phyloP scores from a whole-genome alignment of 1,284 basidiomycete genomes.

The Phaffia rhodozyma region DNA sequence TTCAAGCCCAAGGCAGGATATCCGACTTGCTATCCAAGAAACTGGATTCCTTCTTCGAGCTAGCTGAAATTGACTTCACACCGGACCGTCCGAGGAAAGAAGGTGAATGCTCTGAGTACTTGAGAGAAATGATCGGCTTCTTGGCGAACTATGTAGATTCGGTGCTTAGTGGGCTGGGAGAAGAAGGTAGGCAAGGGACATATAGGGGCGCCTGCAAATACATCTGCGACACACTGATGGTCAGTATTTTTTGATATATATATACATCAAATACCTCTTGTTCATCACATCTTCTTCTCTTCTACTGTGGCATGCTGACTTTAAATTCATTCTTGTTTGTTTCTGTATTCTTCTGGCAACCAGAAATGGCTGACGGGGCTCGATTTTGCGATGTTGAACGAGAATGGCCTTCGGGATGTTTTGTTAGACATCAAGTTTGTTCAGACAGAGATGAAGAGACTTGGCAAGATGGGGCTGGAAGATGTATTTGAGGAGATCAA shows the following conservation, averaged over 20 bases:
- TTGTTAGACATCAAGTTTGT: constrained; percentile 72
- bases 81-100: constrained; percentile 38
- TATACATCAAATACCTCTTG: neutral
- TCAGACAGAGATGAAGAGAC: constrained; percentile 62
- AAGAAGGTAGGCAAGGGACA: constrained; percentile 71
- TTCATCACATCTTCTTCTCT: neutral
- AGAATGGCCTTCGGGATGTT: constrained; percentile 72
- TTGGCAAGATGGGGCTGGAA: constrained; percentile 56
- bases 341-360: constrained; percentile 4
- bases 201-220: constrained; percentile 75
- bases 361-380: constrained; percentile 67
- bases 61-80: constrained; percentile 91
- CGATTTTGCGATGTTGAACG: constrained; percentile 70
- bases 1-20: constrained; percentile 63
- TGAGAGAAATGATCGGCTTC: constrained; percentile 93
- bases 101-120: constrained; percentile 46
- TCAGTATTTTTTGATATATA: constrained; percentile 22
- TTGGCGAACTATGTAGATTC: constrained; percentile 91
- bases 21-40: constrained; percentile 76
- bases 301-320: neutral
- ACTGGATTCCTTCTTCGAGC: constrained; percentile 90
- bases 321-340: constrained; percentile 4
- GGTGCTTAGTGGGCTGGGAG: constrained; percentile 60
- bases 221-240: constrained; percentile 78
- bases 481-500: constrained; percentile 71